Evolutionary conservation across 2,329 filamentous ascomycete genomes (phyloP), one percentile per base, ranked within the genome.

Genomic region (Hawksworthiomyces lignivorus): DNA sequence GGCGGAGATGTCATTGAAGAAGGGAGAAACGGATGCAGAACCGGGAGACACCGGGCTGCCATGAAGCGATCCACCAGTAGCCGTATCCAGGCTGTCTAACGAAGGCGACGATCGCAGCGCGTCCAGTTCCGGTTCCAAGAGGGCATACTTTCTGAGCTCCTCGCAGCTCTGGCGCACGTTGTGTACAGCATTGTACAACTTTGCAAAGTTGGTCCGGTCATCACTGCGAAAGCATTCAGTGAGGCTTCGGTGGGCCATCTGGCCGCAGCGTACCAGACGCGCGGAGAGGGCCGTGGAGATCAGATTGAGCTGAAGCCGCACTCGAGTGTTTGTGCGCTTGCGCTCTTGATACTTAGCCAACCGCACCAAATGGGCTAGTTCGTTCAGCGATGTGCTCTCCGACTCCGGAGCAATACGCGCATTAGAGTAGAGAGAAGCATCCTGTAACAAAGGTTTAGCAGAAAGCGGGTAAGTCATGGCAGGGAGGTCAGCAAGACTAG

Each of bases 341-440:
- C 83, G 82, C 69, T 87, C 82, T 63, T 90, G 85, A 59, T 88
- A 87, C 55, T 81, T 84, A 58, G 84, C 84, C 48, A 88, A 68
- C 47, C 84, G 79, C 50, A 87, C 82, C 53, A 89, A 64, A 60
- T 88, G 84, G 39, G 84, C 84, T 51, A 90, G 75, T 62, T 89
- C 84, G 55, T 85, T 79, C 47, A 90, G 68, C 12, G 80, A 83
- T 34, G 82, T 86, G 45, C 77, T 75, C 34, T 82, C 77, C 39
- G 70, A 70, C 47, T 82, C 76, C 28, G 73, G 70, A 36, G 73
- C 69, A 42, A 82, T 60, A 50, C 74, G 70, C 12, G 74, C 63
- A 56, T 83, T 82, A 34, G 73, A 71, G 59, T 84, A 85, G 43
- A 79, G 68, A 31, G 81, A 82, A 32, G 77, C 64, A 57, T 86